Percentiles rank a stretch among this genome's conserved stretches.
Evolutionary conservation across 164 flowering plant genomes (phyloP).

Genomic region (Umbellularia californica): DNA sequence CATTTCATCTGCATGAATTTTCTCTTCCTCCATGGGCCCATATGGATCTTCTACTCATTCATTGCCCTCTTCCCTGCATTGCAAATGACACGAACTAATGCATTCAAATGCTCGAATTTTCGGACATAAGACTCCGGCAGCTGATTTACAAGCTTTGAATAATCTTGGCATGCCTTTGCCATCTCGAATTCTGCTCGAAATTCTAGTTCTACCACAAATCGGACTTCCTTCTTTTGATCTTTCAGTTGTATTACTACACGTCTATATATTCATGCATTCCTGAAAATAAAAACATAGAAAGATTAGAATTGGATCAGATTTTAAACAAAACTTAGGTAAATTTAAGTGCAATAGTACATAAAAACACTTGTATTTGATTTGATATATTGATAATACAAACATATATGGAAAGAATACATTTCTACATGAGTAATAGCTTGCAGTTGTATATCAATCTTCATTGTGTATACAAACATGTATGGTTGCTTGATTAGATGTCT

Average conservation of each 20-base stretch:
- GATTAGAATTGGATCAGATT: too few species aligned
- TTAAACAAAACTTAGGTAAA: neutral
- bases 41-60: slow-evolving; percentile 39
- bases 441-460: too few species aligned
- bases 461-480: too few species aligned
- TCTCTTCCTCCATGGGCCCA: slow-evolving; percentile 53
- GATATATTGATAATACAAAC: neutral
- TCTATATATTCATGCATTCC: slow-evolving; percentile 45
- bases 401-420: too few species aligned
- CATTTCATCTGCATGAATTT: slow-evolving; percentile 57
- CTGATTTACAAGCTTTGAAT: slow-evolving; percentile 20
- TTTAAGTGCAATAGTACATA: neutral
- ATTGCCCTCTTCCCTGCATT: slow-evolving; percentile 39
- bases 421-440: too few species aligned
- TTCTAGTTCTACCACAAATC: slow-evolving; percentile 33
- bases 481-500: too few species aligned
- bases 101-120: slow-evolving; percentile 30
- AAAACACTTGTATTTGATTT: neutral
- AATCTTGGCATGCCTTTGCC: slow-evolving; percentile 35
- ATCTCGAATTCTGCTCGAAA: slow-evolving; percentile 38
- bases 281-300: slow-evolving; percentile 1
- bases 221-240: slow-evolving; percentile 22
- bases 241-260: slow-evolving; percentile 22
- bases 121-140: slow-evolving; percentile 39
- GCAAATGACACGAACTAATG: slow-evolving; percentile 30